These are phyloP conservation scores for Podaxis sp. DNA, from an alignment of 768 basidiomycete species.

Conservation along the genomic window DNA sequence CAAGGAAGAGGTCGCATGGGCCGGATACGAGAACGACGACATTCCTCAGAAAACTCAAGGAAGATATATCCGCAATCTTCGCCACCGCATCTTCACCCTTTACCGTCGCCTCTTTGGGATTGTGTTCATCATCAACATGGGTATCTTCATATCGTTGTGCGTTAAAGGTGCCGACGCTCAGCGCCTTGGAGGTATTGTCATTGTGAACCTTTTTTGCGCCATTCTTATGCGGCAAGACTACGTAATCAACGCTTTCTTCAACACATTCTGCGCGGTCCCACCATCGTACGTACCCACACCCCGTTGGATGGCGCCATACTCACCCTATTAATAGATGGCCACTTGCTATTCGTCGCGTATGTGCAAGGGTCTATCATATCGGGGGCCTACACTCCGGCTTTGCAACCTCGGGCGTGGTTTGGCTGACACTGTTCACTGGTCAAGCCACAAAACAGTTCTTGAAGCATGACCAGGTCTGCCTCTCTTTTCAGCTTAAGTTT, in stretches of 20 bases:
- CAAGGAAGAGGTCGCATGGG: constrained; percentile 42
- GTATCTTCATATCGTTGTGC: constrained; percentile 43
- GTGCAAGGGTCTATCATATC: constrained; percentile 57
- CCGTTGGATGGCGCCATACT: constrained; percentile 1
- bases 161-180: constrained; percentile 34
- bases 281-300: constrained; percentile 36
- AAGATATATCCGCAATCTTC: constrained; percentile 48
- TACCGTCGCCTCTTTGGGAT: constrained; percentile 60
- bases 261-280: constrained; percentile 48
- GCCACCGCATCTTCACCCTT: constrained; percentile 52
- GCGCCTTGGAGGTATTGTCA: constrained; percentile 36
- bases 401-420: constrained; percentile 51
- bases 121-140: constrained; percentile 55
- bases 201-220: constrained; percentile 47
- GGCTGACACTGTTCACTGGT: constrained; percentile 48
- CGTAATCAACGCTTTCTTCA: constrained; percentile 58
- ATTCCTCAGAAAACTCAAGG: constrained; percentile 51
- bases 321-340: constrained; percentile 42
- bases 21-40: constrained; percentile 48
- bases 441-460: constrained; percentile 51
- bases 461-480: constrained; percentile 31
- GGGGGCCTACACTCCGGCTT: constrained; percentile 62
- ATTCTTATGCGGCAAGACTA: constrained; percentile 55
- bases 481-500: background rate
- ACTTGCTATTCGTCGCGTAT: constrained; percentile 48